Evolutionary conservation across 192 early-diverging fungal species (phyloP).

Genomic region (Glomus cerebriforme): DNA sequence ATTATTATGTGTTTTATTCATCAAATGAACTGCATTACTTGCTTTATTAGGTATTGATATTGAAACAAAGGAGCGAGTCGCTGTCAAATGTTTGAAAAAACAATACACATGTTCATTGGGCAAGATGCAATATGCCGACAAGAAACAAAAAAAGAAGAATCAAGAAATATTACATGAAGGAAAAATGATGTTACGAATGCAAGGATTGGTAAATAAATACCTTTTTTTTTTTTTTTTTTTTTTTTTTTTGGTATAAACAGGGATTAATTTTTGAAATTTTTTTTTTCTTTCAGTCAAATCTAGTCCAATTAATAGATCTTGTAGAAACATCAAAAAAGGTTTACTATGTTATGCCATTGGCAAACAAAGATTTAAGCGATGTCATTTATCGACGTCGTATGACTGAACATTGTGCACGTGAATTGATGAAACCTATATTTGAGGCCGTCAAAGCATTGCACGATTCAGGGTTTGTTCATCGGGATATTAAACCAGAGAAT

Average conservation of each 20-base stretch:
- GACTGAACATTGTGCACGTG: conserved; percentile 2
- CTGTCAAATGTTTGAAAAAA: conserved; percentile 27
- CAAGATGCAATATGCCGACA: background rate
- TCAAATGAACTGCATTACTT: background rate
- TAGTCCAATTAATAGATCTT: conserved; percentile 22
- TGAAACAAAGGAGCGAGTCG: background rate
- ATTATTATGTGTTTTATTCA: background rate
- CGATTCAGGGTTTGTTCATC: conserved; percentile 26
- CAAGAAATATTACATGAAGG: conserved; percentile 26
- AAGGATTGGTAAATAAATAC: conserved; percentile 1
- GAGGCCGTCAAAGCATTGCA: conserved; percentile 20
- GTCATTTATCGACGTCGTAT: conserved; percentile 17
- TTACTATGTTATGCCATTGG: conserved; percentile 26
- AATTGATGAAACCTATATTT: conserved; percentile 26
- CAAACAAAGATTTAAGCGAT: conserved; percentile 26
- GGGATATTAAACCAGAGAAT: conserved; percentile 29
- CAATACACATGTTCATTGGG: conserved; percentile 16
- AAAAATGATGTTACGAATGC: conserved; percentile 21
- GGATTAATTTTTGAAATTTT: background rate
- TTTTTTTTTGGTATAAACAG: background rate
- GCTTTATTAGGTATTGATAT: conserved; percentile 8
- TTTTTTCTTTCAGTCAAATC: background rate
- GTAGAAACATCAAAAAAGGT: conserved; percentile 23
- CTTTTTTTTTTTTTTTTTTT: background rate
- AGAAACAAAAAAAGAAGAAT: conserved; percentile 27